Evolutionary conservation across 805 yeast species (phyloP).

Genomic region (Cyberlindnera saturnus): DNA sequence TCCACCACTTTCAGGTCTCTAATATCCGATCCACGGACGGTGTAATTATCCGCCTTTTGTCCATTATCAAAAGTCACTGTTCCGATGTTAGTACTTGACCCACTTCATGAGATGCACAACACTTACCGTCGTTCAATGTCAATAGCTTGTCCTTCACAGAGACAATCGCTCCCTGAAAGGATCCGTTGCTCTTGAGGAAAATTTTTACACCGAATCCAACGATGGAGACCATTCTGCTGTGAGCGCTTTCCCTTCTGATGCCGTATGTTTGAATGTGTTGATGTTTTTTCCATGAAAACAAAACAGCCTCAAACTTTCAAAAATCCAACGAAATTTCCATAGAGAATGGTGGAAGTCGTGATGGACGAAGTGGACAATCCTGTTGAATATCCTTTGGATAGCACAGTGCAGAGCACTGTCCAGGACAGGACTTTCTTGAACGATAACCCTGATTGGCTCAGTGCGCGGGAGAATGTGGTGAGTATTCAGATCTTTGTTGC

Average conservation of each 20-base stretch:
- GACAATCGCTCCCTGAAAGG: conserved; percentile 7
- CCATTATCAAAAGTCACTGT: conserved; percentile 35
- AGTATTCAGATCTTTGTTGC: not conserved
- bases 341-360: too few species aligned
- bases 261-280: not conserved
- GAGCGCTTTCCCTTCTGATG: not conserved
- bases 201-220: conserved; percentile 10
- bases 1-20: conserved; percentile 51
- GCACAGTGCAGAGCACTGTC: not conserved
- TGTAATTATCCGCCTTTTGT: conserved; percentile 11
- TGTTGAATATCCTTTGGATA: not conserved
- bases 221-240: conserved; percentile 9
- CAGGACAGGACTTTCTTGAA: conserved; percentile 12
- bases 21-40: conserved; percentile 34
- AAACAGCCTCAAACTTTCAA: too few species aligned
- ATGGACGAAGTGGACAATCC: too few species aligned
- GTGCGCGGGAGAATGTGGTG: conserved; percentile 18
- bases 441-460: conserved; percentile 22
- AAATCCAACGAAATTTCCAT: too few species aligned
- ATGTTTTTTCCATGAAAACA: conserved; percentile 4
- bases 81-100: not conserved
- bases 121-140: conserved; percentile 36
- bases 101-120: conserved; percentile 10
- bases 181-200: conserved; percentile 4
- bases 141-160: conserved; percentile 33